Evolutionary conservation across 108 stramenopile genomes (phyloP), one percentile per base, ranked within the genome.

Genomic region (Thalassiosira profunda): DNA sequence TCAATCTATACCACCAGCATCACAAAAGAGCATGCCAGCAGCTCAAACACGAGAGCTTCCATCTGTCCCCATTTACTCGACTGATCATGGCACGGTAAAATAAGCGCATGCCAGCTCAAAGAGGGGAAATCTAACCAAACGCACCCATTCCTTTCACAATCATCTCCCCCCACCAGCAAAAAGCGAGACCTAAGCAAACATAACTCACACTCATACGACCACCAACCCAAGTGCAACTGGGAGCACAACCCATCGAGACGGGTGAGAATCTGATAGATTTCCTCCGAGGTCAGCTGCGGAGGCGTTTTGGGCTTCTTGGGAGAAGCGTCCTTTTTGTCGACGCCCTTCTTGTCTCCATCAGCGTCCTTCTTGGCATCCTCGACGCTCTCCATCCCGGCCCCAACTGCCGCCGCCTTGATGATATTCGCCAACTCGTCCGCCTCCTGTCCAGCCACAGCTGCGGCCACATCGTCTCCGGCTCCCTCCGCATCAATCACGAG

Each of bases 131-230:
- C 23, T 21, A 40, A 52, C 28, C 9, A 38, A 7, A 36, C 26
- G 40, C 7, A 51, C 8, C 10, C 7, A 49, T 20, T n/a, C 53
- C 0, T 24, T 5, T 25, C 44, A 45, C 14, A 58, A 35, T 38
- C 35, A 35, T 56, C 3, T 17, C n/a, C 25, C 5, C 31, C 35
- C 11, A 33, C n/a, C n/a, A n/a, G n/a, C n/a, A n/a, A n/a, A n/a
- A n/a, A n/a, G n/a, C n/a, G n/a, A n/a, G n/a, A n/a, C n/a, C n/a
- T n/a, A n/a, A n/a, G n/a, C n/a, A n/a, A n/a, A n/a, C n/a, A n/a
- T n/a, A n/a, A n/a, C n/a, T n/a, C n/a, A n/a, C n/a, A 92, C 78
- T 96, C 95, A 47, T 93, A 96, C n/a, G 85, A 86, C 95, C 95
- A 96, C 87, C 90, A 92, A 8, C 86, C 91, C 14, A 67, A 40